A percentile compares a stretch with the other conserved stretches of the same genome.
phyloP scores from a whole-genome alignment of 2,329 filamentous ascomycete species.

The Arthroderma sp. region DNA sequence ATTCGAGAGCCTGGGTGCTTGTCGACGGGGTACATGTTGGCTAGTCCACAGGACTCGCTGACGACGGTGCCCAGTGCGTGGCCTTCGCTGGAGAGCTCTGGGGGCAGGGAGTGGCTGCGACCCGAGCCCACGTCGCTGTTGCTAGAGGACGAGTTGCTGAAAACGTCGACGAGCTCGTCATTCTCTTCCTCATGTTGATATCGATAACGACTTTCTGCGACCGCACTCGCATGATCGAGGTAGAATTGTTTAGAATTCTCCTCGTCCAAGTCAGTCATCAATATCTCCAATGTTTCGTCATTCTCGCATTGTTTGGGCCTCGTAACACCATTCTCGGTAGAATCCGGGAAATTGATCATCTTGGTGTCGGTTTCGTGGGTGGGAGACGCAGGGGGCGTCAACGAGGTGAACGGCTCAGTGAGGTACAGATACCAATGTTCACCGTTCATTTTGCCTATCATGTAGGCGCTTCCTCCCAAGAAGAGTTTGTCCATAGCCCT shows the following conservation, averaged over 20 bases:
- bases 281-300: slow-evolving; percentile 47
- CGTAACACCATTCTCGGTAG: slow-evolving; percentile 15
- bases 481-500: slow-evolving; percentile 86
- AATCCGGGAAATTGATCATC: slow-evolving; percentile 42
- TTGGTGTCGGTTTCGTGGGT: slow-evolving; percentile 46
- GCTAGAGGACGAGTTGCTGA: slow-evolving; percentile 59
- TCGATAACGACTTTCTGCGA: slow-evolving; percentile 71
- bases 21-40: slow-evolving; percentile 73
- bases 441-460: slow-evolving; percentile 99
- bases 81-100: slow-evolving; percentile 79
- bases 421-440: slow-evolving; percentile 99
- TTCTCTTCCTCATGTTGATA: slow-evolving; percentile 52
- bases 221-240: slow-evolving; percentile 71
- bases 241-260: slow-evolving; percentile 57
- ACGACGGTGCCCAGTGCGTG: slow-evolving; percentile 88
- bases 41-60: slow-evolving; percentile 76
- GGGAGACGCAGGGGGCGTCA: slow-evolving; percentile 76
- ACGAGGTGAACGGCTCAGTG: slow-evolving; percentile 65
- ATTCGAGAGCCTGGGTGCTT: slow-evolving; percentile 88
- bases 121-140: slow-evolving; percentile 44
- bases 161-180: slow-evolving; percentile 56
- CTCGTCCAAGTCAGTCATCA: slow-evolving; percentile 58
- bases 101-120: slow-evolving; percentile 43
- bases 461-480: slow-evolving; percentile 85
- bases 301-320: slow-evolving; percentile 22